Evolutionary conservation across 1,284 basidiomycete genomes (phyloP).

Genomic region (Cutaneotrichosporon mucoides): DNA sequence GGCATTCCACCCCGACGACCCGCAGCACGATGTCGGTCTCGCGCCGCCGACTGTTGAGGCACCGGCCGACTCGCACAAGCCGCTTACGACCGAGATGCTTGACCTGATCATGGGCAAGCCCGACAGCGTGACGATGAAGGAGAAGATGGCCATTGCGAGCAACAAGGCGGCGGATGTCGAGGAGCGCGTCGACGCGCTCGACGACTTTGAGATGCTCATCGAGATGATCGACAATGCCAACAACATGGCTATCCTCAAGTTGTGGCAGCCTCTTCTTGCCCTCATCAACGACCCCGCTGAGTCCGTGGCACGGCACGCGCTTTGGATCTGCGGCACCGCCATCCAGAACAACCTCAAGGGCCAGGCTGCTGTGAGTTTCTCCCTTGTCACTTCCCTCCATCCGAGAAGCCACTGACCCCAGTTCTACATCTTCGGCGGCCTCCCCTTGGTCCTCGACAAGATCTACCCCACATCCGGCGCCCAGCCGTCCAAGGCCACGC

Average conservation of each 20-base stretch:
- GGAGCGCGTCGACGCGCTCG: conserved; percentile 71
- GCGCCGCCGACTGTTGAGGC: background rate
- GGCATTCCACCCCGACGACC: conserved; percentile 41
- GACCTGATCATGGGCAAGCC: conserved; percentile 81
- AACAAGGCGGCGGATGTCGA: conserved; percentile 62
- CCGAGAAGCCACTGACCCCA: conserved; percentile 36
- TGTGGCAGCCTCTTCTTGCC: conserved; percentile 77
- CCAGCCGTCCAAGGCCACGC: conserved; percentile 31
- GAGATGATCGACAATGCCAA: conserved; percentile 96
- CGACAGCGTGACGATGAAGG: conserved; percentile 81
- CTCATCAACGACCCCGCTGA: conserved; percentile 62
- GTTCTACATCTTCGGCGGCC: conserved; percentile 69
- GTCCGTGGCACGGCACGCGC: conserved; percentile 64
- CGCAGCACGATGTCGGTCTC: conserved; percentile 9
- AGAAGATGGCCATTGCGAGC: conserved; percentile 69
- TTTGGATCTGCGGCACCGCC: conserved; percentile 93
- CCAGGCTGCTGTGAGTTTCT: conserved; percentile 67
- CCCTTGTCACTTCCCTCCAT: background rate
- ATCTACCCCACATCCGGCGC: conserved; percentile 51
- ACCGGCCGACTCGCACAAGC: conserved; percentile 7
- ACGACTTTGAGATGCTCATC: conserved; percentile 93
- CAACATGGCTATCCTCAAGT: conserved; percentile 73
- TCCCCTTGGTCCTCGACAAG: conserved; percentile 63
- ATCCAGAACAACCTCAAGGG: conserved; percentile 92
- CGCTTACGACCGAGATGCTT: conserved; percentile 61